These are phyloP conservation scores for Aspergillus awamori DNA, from an alignment of 2,329 filamentous ascomycete genomes.

Conservation along the genomic window DNA sequence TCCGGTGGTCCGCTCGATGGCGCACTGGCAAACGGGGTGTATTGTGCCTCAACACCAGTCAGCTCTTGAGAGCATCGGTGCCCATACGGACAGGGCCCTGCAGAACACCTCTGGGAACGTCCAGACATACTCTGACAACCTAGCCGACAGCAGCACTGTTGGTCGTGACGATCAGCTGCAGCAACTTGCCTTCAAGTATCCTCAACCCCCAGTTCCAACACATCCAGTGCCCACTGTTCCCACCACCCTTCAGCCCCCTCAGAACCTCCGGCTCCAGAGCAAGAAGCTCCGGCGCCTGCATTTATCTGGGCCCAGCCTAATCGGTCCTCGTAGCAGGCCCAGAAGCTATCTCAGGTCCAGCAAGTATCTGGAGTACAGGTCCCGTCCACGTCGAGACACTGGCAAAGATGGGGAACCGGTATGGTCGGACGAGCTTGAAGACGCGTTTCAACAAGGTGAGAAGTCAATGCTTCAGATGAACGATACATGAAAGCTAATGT, in stretches of 20 bases:
- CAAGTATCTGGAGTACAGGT: conserved; percentile 49
- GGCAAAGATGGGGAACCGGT: conserved; percentile 48
- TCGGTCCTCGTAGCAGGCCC: conserved; percentile 28
- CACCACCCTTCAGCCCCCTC: conserved; percentile 32
- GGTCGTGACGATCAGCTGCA: conserved; percentile 41
- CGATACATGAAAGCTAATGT: conserved; percentile 18
- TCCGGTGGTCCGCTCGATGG: conserved; percentile 40
- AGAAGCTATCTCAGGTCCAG: conserved; percentile 45
- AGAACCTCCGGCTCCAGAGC: conserved; percentile 36
- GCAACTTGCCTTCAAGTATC: conserved; percentile 41
- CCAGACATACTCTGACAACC: conserved; percentile 43
- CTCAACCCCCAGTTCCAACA: conserved; percentile 31
- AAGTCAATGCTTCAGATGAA: background rate
- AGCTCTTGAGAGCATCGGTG: conserved; percentile 38
- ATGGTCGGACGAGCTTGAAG: conserved; percentile 51
- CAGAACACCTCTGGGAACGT: conserved; percentile 49
- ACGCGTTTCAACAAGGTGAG: conserved; percentile 53
- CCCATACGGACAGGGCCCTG: conserved; percentile 41
- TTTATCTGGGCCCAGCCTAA: conserved; percentile 33
- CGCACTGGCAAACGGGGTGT: conserved; percentile 46
- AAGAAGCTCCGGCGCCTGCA: conserved; percentile 42
- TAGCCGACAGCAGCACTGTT: conserved; percentile 31
- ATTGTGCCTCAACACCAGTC: conserved; percentile 42
- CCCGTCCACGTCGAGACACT: conserved; percentile 46
- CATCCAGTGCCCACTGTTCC: conserved; percentile 30